Percentiles rank a stretch among this genome's conserved stretches.
phyloP scores from a whole-genome alignment of 768 basidiomycete species.

The Lactarius hengduanensis region DNA sequence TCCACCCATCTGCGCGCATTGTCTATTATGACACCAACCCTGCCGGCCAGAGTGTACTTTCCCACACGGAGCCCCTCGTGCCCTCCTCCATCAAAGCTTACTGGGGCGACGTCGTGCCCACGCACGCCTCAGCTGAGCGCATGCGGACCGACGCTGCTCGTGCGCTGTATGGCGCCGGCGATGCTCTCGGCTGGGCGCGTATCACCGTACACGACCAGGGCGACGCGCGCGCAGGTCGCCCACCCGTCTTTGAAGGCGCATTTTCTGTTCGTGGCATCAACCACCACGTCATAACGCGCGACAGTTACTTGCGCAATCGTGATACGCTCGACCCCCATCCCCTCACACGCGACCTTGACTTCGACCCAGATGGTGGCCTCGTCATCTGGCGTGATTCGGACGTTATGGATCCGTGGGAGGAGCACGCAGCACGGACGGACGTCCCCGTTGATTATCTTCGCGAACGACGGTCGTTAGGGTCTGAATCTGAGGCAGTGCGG shows the following conservation, averaged over 20 bases:
- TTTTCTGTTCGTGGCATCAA: slow-evolving; percentile 66
- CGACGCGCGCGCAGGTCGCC: slow-evolving; percentile 43
- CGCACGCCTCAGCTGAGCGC: slow-evolving; percentile 49
- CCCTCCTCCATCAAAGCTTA: slow-evolving; percentile 66
- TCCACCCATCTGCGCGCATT: slow-evolving; percentile 76
- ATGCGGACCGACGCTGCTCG: slow-evolving; percentile 65
- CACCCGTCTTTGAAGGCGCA: slow-evolving; percentile 71
- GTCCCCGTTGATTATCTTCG: slow-evolving; percentile 16
- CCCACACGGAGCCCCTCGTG: slow-evolving; percentile 59
- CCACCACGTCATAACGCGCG: slow-evolving; percentile 69
- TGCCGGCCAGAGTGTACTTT: slow-evolving; percentile 50
- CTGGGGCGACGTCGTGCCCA: slow-evolving; percentile 70
- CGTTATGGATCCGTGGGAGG: slow-evolving; percentile 54
- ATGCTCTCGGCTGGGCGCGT: slow-evolving; percentile 72
- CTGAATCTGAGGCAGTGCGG: slow-evolving; percentile 35
- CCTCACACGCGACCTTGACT: slow-evolving; percentile 30
- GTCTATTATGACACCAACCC: slow-evolving; percentile 56
- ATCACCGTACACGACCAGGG: slow-evolving; percentile 69
- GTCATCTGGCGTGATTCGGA: slow-evolving; percentile 79
- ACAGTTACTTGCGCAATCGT: slow-evolving; percentile 66
- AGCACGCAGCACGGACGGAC: slow-evolving; percentile 38
- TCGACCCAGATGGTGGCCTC: slow-evolving; percentile 49
- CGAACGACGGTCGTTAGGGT: slow-evolving; percentile 3
- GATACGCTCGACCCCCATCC: slow-evolving; percentile 50
- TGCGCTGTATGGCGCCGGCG: slow-evolving; percentile 43